Evolutionary conservation across 2,329 filamentous ascomycete genomes (phyloP), one percentile per base, ranked within the genome.

Genomic region (Chaetomiaceae sp.): DNA sequence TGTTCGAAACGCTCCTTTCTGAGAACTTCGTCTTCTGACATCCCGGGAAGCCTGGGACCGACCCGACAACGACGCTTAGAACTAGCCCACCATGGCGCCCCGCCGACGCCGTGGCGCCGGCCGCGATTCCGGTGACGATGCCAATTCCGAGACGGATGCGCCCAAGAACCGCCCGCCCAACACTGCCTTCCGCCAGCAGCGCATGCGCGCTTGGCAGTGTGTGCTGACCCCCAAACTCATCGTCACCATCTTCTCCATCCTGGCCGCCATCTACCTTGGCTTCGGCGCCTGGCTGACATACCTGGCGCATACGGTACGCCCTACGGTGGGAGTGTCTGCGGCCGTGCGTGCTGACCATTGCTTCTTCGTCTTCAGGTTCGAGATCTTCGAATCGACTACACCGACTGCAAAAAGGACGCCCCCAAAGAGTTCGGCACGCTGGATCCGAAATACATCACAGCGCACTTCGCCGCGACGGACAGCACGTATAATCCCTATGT

Each of bases 121-220:
- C 48, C 23, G 22, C 31, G 61, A 61, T 52, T 44, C 49, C 47
- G 54, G 55, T 52, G 56, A 59, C 42, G 61, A 63, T 49, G 56
- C 55, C 54, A 29, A 27, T 37, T 55, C 56, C 12, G 57, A 62
- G 27, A 42, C 50, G 6, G 58, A 64, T 51, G 57, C 54, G 42
- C 62, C 47, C 37, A 64, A 64, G 56, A 64, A 62, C 54, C 57
- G 59, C 50, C 64, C 59, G 45, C 57, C 60, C 23, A 62, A 97
- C 75, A 97, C 92, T 55, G 94, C 94, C 11, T 99, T 97, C 70
- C 83, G 94, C 65, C 94, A 99, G 70, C 94, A 99, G 73, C 85
- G 94, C 68, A 75, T 99, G 71, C 96, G 97, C 75, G 94, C 94
- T 76, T 99, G 94, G 94, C 94, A 99, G 87, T 95, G 78, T 73